Base-by-base conservation (phyloP, 1,139 yeast species). In the Saccharomyces hybrid region DNA sequence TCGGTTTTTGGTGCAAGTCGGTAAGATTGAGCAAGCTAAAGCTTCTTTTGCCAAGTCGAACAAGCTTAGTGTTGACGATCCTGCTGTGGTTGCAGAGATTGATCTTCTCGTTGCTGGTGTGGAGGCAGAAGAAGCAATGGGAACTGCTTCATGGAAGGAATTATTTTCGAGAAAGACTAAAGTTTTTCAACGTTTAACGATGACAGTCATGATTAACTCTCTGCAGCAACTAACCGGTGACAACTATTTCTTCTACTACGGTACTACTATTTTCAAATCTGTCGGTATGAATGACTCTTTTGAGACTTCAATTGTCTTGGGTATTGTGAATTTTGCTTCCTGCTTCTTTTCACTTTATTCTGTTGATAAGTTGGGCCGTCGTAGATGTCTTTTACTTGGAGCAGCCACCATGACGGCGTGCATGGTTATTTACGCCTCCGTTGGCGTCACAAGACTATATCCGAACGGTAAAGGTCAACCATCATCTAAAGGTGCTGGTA, bases 151-250 rank as follows among this genome's bases (percentile, higher is more conserved):
- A 3, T 85, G 89, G 89, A 68, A 66, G 49, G 85, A 84, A 65
- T 75, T 84, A 58, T 59, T 83, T 63, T 77, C 80, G 51, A 88
- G 88, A 71, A 78, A 81, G 70, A 89, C 70, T 55, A 64, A 64
- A 49, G 66, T 68, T 50, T 72, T 83, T 62, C 78, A 76, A 73
- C 78, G 93, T 74, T 77, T 84, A 25, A 34, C 82, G 27, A 74
- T 82, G 66, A 93, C 93, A 67, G 72, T 83, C 56, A 66, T 81
- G 70, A 70, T 85, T 60, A 86, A 83, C 75, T 76, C 84, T 29
- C 72, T 85, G 64, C 91, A 85, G 73, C 91, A 85, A 72, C 77
- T 85, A 61, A 81, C 88, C 57, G 91, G 91, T 78, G 79, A 82
- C n/a, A 29, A 29, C 32, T 29, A 29, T 11, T 29, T 29, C n/a